Evolutionary conservation across 2,329 filamentous ascomycete genomes (phyloP).

Genomic region (Westerdykella ornata): DNA sequence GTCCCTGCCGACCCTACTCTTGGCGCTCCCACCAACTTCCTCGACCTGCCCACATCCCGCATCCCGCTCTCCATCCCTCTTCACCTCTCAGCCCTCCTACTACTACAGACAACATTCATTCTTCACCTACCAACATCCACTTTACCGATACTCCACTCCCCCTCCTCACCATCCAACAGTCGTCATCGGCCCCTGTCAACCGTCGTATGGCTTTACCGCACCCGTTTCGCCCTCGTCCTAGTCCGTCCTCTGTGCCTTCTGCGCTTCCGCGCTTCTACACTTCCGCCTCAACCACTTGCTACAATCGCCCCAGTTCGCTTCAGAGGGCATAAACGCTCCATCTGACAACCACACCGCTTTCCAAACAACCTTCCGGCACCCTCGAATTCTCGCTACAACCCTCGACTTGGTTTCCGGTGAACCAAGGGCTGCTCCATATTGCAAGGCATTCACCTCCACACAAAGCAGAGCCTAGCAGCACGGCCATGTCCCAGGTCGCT

Average conservation of each 20-base stretch:
- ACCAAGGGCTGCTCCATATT: background rate
- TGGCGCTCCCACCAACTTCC: too few relatives aligned
- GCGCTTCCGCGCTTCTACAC: constrained; percentile 16
- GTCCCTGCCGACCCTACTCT: background rate
- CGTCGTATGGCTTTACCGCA: constrained; percentile 32
- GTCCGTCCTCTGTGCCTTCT: constrained; percentile 6
- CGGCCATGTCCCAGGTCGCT: constrained; percentile 22
- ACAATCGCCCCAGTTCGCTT: constrained; percentile 31
- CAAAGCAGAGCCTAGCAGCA: too few relatives aligned
- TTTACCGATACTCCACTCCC: too few relatives aligned
- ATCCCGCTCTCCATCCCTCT: constrained; percentile 1
- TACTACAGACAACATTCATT: background rate
- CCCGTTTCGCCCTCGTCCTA: constrained; percentile 12
- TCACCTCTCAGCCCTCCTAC: background rate
- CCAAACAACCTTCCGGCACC: too few relatives aligned
- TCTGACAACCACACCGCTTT: too few relatives aligned
- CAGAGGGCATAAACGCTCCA: constrained; percentile 23
- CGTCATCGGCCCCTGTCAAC: background rate
- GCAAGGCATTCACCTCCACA: too few relatives aligned
- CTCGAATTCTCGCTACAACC: too few relatives aligned
- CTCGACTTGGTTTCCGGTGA: background rate
- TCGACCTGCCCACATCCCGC: background rate
- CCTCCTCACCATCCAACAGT: too few relatives aligned
- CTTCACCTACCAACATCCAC: background rate
- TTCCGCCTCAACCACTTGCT: constrained; percentile 17